Percentiles rank a stretch among this genome's conserved stretches.
phyloP scores from a whole-genome alignment of 495 filamentous ascomycete species.

The Aspergillus homomorphus region DNA sequence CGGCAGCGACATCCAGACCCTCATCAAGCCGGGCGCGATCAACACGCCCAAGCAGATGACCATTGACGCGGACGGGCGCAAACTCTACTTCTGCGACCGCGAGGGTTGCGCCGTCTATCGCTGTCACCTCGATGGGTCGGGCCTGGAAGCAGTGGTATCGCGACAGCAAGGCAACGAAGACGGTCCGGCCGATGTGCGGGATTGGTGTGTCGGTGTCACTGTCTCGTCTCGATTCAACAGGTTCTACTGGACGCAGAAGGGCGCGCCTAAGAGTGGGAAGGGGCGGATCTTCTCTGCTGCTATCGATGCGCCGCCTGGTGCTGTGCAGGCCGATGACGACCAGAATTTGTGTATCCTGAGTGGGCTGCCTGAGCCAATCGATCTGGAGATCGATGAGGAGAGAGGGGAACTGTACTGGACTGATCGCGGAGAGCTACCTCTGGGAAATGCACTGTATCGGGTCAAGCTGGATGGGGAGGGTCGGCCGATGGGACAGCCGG shows the following conservation, averaged over 20 bases:
- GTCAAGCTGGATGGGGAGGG: constrained; percentile 20
- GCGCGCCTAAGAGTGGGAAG: constrained; percentile 43
- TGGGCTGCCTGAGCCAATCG: constrained; percentile 49
- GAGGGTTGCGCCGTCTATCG: constrained; percentile 49
- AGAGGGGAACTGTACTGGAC: constrained; percentile 48
- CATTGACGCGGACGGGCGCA: constrained; percentile 27
- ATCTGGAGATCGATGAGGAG: constrained; percentile 45
- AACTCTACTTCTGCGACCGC: constrained; percentile 53
- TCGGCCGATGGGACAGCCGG: constrained; percentile 16
- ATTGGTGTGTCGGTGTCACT: constrained; percentile 34
- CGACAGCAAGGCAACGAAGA: constrained; percentile 28
- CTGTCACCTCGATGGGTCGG: constrained; percentile 43
- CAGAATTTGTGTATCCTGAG: constrained; percentile 40
- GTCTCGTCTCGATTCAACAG: constrained; percentile 31
- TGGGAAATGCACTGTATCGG: constrained; percentile 46
- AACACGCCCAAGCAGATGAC: constrained; percentile 54
- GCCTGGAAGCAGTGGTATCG: constrained; percentile 38
- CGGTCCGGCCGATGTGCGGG: constrained; percentile 20
- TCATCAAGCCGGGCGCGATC: constrained; percentile 33
- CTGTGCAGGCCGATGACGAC: constrained; percentile 16
- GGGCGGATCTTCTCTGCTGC: constrained; percentile 49
- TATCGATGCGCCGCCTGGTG: constrained; percentile 29
- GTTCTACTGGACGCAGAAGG: constrained; percentile 58
- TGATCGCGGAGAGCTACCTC: constrained; percentile 49
- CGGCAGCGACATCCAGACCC: constrained; percentile 30